phyloP scores from a whole-genome alignment of 1,139 yeast genomes.

The Candida tetrigidarum region DNA sequence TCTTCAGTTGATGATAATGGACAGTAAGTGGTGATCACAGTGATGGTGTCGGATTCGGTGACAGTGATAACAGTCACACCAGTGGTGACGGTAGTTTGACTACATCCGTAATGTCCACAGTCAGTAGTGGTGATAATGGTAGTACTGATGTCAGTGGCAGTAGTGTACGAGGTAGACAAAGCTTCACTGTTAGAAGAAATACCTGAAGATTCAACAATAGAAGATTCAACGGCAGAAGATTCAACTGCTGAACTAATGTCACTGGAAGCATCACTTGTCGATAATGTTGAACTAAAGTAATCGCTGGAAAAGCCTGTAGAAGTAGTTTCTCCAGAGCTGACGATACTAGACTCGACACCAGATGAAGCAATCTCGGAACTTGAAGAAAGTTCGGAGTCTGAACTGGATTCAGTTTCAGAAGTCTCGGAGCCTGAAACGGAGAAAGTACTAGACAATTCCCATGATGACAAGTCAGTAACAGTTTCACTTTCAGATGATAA shows the following conservation, averaged over 20 bases:
- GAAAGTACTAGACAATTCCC: neutral
- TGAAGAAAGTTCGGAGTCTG: neutral
- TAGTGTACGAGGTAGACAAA: neutral
- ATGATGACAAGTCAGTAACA: neutral
- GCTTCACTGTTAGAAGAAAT: constrained; percentile 14
- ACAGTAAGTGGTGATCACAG: constrained; percentile 24
- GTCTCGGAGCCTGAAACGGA: neutral
- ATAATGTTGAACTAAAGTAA: neutral
- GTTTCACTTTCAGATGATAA: neutral
- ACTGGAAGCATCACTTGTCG: neutral
- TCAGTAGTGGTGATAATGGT: constrained; percentile 24
- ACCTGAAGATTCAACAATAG: too few species aligned
- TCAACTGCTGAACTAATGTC: neutral
- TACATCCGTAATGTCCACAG: constrained; percentile 30
- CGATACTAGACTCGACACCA: neutral
- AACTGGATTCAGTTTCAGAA: neutral
- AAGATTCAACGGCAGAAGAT: constrained; percentile 7
- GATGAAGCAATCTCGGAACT: neutral
- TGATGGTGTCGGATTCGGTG: constrained; percentile 22
- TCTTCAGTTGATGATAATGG: constrained; percentile 19
- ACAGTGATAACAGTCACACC: constrained; percentile 34
- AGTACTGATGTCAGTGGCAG: constrained; percentile 15
- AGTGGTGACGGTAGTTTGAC: constrained; percentile 34
- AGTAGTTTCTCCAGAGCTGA: neutral
- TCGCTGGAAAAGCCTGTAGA: neutral